Conservation (phyloP, 805 yeast species). For the Saturnispora kantuleensis region DNA sequence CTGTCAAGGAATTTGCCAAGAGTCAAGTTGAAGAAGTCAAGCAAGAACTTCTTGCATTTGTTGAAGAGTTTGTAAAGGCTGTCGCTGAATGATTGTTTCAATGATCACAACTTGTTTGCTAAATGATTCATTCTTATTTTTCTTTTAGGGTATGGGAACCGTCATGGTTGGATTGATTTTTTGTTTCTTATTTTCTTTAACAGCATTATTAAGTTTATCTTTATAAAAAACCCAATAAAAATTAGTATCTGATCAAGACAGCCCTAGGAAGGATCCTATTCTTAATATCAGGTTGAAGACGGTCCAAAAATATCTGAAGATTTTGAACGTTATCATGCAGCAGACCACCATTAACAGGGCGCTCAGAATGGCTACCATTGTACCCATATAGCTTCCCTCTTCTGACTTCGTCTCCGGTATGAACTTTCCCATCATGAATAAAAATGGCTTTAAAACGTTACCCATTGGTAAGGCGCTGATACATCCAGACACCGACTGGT, state of each 20-base stretch:
- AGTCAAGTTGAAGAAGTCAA: slow-evolving; percentile 15
- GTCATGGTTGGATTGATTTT: no score
- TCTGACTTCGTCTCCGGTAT: slow-evolving; percentile 5
- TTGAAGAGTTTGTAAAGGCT: slow-evolving; percentile 17
- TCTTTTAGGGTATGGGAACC: not conserved
- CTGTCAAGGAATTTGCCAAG: slow-evolving; percentile 16
- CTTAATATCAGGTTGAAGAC: not conserved
- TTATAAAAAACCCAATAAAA: no score
- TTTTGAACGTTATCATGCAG: not conserved
- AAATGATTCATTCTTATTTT: not conserved
- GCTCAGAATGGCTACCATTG: slow-evolving; percentile 4
- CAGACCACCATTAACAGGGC: not conserved
- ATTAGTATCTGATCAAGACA: not conserved
- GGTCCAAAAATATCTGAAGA: not conserved
- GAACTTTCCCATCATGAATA: slow-evolving; percentile 3
- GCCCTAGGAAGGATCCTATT: not conserved
- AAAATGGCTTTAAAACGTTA: slow-evolving; percentile 3
- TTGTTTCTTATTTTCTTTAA: no score
- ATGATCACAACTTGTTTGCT: not conserved
- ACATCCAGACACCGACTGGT: slow-evolving; percentile 1
- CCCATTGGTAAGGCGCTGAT: slow-evolving; percentile 7
- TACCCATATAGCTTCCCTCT: slow-evolving; percentile 8
- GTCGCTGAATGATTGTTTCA: slow-evolving; percentile 3
- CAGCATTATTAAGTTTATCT: no score
- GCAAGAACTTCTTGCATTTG: slow-evolving; percentile 15